Evolutionary conservation across 2,329 filamentous ascomycete species (phyloP).

Genomic region (Myriosclerotinia scirpicola): DNA sequence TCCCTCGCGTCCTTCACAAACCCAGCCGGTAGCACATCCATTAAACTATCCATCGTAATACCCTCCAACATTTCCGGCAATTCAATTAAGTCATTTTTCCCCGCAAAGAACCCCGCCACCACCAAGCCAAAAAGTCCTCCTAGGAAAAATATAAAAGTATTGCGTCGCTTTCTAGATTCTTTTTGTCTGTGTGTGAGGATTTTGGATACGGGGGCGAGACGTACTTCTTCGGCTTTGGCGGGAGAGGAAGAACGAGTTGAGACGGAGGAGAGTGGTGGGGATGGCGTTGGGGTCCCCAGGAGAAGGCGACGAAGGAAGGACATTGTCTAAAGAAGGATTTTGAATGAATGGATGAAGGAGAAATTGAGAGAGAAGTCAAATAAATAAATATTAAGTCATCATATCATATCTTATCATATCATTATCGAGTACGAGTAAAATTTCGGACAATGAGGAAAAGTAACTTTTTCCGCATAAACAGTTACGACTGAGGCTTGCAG

Average conservation of each 20-base stretch:
- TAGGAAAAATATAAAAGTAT: slow-evolving; percentile 79
- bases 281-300: slow-evolving; percentile 26
- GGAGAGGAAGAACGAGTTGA: slow-evolving; percentile 26
- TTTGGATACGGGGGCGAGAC: slow-evolving; percentile 52
- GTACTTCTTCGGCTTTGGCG: slow-evolving; percentile 46
- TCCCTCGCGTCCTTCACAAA: slow-evolving; percentile 84
- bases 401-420: no score
- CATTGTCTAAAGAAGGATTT: background rate
- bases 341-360: background rate
- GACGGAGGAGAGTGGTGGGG: slow-evolving; percentile 27
- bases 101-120: slow-evolving; percentile 86
- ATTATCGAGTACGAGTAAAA: no score
- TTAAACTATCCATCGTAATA: slow-evolving; percentile 77
- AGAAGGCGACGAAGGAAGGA: slow-evolving; percentile 14
- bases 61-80: slow-evolving; percentile 65
- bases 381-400: background rate
- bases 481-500: background rate
- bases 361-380: background rate
- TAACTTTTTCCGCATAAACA: background rate
- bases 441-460: background rate
- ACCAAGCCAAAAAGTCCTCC: slow-evolving; percentile 89
- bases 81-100: slow-evolving; percentile 84
- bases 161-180: slow-evolving; percentile 56
- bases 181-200: slow-evolving; percentile 39
- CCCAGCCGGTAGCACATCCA: slow-evolving; percentile 84